Evolutionary conservation across 2,329 filamentous ascomycete species (phyloP).

Genomic region (Xylogone sp.): DNA sequence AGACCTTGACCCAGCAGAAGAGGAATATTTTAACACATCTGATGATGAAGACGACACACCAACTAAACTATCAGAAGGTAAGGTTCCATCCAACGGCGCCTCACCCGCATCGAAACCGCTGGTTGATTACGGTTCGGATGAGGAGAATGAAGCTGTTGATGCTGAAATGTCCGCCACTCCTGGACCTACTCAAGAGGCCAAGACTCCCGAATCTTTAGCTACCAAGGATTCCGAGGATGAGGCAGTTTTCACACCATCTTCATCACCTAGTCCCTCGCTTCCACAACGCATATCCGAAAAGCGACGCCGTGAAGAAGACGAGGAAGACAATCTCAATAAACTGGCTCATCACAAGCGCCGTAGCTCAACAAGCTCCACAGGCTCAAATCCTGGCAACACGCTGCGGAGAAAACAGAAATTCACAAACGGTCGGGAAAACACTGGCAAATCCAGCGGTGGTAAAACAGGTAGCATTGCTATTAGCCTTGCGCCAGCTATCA

Average conservation of each 20-base stretch:
- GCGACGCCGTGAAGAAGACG: slow-evolving; percentile 85
- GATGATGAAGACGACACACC: slow-evolving; percentile 77
- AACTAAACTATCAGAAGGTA: slow-evolving; percentile 27
- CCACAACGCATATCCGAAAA: slow-evolving; percentile 84
- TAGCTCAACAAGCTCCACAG: slow-evolving; percentile 46
- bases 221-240: slow-evolving; percentile 16
- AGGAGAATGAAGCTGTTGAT: slow-evolving; percentile 69
- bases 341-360: slow-evolving; percentile 62
- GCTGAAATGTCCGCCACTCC: slow-evolving; percentile 33
- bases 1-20: slow-evolving; percentile 80
- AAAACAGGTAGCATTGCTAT: slow-evolving; percentile 55
- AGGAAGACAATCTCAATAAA: slow-evolving; percentile 88
- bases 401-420: slow-evolving; percentile 44
- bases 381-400: slow-evolving; percentile 23
- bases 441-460: slow-evolving; percentile 28
- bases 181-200: slow-evolving; percentile 8
- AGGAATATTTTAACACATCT: slow-evolving; percentile 89
- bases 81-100: slow-evolving; percentile 54
- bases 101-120: slow-evolving; percentile 65
- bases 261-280: slow-evolving; percentile 38
- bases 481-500: slow-evolving; percentile 44
- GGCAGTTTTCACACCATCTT: slow-evolving; percentile 19
- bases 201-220: slow-evolving; percentile 17
- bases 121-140: slow-evolving; percentile 91
- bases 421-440: slow-evolving; percentile 34